Conservation (phyloP, 805 yeast species). For the Lachancea quebecensis region DNA sequence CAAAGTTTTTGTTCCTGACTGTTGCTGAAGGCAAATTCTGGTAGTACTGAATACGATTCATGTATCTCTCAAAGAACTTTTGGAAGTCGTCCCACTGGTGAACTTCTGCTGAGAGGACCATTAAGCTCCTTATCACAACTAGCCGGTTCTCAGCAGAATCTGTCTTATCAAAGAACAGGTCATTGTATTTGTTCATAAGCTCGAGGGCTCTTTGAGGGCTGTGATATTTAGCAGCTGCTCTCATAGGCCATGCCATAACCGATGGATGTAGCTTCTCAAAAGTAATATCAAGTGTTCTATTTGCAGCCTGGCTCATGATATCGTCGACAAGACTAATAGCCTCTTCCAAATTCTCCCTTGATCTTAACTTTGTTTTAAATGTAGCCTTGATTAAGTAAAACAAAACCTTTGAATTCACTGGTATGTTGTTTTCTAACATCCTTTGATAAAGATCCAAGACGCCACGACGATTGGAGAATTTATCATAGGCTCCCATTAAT, state of each 20-base stretch:
- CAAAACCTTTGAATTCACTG: conserved; percentile 25
- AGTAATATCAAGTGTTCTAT: conserved; percentile 16
- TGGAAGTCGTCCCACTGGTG: conserved; percentile 30
- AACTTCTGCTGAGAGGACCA: conserved; percentile 27
- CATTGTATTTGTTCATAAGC: conserved; percentile 29
- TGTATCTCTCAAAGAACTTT: conserved; percentile 16
- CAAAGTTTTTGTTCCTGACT: conserved; percentile 16
- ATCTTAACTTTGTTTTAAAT: conserved; percentile 25
- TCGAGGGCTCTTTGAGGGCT: conserved; percentile 30
- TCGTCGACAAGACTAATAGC: conserved; percentile 29
- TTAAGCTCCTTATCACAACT: conserved; percentile 28
- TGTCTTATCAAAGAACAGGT: conserved; percentile 21
- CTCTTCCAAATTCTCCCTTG: conserved; percentile 23
- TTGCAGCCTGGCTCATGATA: conserved; percentile 24
- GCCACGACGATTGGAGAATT: conserved; percentile 21
- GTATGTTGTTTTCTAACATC: conserved; percentile 21
- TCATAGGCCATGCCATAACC: conserved; percentile 33
- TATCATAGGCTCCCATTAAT: conserved; percentile 29
- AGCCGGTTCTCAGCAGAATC: conserved; percentile 24
- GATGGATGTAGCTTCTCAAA: conserved; percentile 29
- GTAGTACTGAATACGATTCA: conserved; percentile 15
- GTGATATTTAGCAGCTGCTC: conserved; percentile 25
- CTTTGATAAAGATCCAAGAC: conserved; percentile 23
- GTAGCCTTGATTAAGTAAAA: conserved; percentile 28
- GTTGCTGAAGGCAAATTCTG: conserved; percentile 19